Evolutionary conservation across 2,329 filamentous ascomycete species (phyloP), one percentile per base, ranked within the genome.

Genomic region (Colletotrichum agaves): DNA sequence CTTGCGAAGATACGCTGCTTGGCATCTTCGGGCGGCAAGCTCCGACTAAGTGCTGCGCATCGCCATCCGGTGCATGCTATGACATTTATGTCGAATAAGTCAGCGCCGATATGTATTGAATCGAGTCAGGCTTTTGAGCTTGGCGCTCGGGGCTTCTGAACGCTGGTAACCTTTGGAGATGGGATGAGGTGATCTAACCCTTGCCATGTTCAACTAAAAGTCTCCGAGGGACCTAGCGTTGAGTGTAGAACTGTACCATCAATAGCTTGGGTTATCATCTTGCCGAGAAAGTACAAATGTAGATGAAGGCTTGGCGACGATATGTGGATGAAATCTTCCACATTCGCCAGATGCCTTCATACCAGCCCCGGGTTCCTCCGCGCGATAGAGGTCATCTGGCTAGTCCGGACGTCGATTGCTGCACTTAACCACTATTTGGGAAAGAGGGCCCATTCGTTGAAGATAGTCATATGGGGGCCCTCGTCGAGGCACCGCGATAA

Each of bases 311-410:
- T 31, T 39, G 21, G n/a, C 33, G 19, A 47, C 50, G 31, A 37
- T 21, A 41, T 21, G 21, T 21, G 19, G n/a, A 61, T 23, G 12
- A 35, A 43, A 21, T 19, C 49, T 33, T 56, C n/a, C 15, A 33
- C 13, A 46, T 35, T 12, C 15, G 23, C 17, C 59, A 19, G 43
- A 63, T 43, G 47, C 39, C 35, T 63, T 23, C n/a, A 35, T 37
- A 10, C 37, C 12, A 27, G 23, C 31, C 63, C 47, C 63, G 41
- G 63, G 49, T 56, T 66, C 56, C 58, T 62, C 58, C 58, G 62
- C 39, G 43, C 12, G 23, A 27, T 27, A 27, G 27, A 27, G 27
- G 13, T 5, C 15, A 41, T 64, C 39, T 47, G 39, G 52, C 44
- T 46, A 37, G 27, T 17, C 17, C 15, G 39, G 27, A 53, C 33